Base-by-base conservation (phyloP, 192 early-diverging fungal genomes). In the Thoreauomyces humboldtii region DNA sequence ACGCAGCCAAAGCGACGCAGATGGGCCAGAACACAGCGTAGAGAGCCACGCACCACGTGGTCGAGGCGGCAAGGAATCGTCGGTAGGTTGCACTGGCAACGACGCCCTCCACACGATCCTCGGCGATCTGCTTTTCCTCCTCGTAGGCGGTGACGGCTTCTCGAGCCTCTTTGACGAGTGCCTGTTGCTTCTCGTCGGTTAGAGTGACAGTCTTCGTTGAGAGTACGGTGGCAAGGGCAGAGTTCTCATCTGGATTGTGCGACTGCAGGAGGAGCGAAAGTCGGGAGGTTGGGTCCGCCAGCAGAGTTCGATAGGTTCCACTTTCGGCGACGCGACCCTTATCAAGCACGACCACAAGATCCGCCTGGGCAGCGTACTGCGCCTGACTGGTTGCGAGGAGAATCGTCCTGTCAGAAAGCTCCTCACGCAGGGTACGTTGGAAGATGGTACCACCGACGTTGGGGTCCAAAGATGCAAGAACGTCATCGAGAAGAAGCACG, bases 331-430 rank as follows among this genome's bases (percentile, higher is more conserved):
- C 73, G 34, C 60, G 50, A 14, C 89, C 88, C 6, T 89, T 72
- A 27, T 87, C 79, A 31, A 94, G 51, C 19, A 79, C 80, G n/a
- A 92, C 59, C 11, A 94, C 66, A 53, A 84, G 80, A 56, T 91
- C 86, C 19, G 83, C 85, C 21, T 78, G 70, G 3, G 86, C 87
- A 42, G 93, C 56, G 36, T 86, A 69, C 37, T 87, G 79, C 3
- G 91, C 75, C 34, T 79, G 72, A 65, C 93, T 88, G 0, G 92
- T 92, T 11, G 89, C 85, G 54, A 96, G 58, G 14, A 80, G 41
- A 11, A 88, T 77, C 1, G 92, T 88, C 76, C 92, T 94, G 48
- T 77, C 83, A 0, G 65, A 72, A 35, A 93, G 73, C 0, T 88
- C 76, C 6, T 84, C 72, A 35, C 63, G n/a, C 31, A 81, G 68